Conservation (phyloP, 139 green algal genomes). For the Chlorella ohadii region DNA sequence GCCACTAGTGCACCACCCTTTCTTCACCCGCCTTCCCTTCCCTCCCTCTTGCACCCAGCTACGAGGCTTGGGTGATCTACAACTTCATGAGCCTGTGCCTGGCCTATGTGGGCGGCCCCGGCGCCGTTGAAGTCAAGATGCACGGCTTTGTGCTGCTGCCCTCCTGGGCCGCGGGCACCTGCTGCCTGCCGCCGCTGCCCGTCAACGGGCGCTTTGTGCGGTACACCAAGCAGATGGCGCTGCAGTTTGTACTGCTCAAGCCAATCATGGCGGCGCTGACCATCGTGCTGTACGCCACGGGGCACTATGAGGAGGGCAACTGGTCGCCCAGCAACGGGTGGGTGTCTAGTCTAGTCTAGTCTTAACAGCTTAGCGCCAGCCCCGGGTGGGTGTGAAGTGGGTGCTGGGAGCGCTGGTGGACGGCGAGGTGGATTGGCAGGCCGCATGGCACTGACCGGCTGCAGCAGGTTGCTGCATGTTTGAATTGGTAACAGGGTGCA, state of each 20-base stretch:
- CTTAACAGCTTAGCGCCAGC: no score
- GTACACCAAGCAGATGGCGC: conserved; percentile 84
- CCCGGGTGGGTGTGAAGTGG: no score
- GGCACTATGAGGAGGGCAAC: conserved; percentile 85
- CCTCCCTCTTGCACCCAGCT: conserved; percentile 58
- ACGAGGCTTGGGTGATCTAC: conserved; percentile 98
- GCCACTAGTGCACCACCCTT: no score
- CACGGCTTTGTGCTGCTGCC: conserved; percentile 86
- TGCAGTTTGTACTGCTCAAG: conserved; percentile 98
- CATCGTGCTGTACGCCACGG: conserved; percentile 80
- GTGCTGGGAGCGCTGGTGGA: no score
- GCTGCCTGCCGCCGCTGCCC: conserved; percentile 86
- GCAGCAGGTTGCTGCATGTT: no score
- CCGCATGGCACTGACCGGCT: no score
- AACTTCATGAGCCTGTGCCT: conserved; percentile 96
- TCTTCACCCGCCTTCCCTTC: neutral
- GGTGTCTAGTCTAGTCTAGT: neutral
- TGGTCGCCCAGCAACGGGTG: conserved; percentile 73
- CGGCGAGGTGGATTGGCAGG: no score
- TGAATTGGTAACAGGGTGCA: no score
- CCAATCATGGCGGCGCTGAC: conserved; percentile 86
- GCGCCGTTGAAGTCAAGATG: conserved; percentile 88
- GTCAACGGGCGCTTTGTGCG: conserved; percentile 89
- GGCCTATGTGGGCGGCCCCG: conserved; percentile 95
- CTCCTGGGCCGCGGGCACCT: conserved; percentile 85